Evolutionary conservation across 352 stramenopile genomes (phyloP).

Genomic region (Globisporangium emineosum): DNA sequence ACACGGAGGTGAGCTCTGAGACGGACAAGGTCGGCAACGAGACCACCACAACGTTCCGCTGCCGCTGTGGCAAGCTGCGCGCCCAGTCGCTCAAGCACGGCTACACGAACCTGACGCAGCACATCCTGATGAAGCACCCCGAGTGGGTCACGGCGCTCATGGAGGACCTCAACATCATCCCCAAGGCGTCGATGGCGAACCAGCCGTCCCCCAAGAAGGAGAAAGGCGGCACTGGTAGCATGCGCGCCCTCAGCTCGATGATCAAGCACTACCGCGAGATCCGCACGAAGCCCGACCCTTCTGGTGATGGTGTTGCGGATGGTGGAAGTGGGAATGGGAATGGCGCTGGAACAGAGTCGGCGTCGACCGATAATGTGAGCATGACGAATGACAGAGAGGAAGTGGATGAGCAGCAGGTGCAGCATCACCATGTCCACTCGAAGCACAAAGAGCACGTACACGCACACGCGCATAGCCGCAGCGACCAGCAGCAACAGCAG

Average conservation of each 20-base stretch:
- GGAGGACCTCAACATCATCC: slow-evolving; percentile 22
- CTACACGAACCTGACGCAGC: slow-evolving; percentile 67
- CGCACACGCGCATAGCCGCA: neutral
- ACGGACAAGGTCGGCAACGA: slow-evolving; percentile 11
- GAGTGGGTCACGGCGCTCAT: slow-evolving; percentile 41
- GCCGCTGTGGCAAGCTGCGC: slow-evolving; percentile 59
- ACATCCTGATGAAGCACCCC: slow-evolving; percentile 60
- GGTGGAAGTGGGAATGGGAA: no score
- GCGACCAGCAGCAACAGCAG: neutral
- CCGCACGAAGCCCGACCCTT: slow-evolving; percentile 4
- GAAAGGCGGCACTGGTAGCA: slow-evolving; percentile 8
- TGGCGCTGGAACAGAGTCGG: neutral
- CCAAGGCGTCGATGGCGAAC: slow-evolving; percentile 14
- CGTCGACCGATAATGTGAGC: neutral
- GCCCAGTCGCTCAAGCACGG: slow-evolving; percentile 49
- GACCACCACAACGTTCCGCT: slow-evolving; percentile 39
- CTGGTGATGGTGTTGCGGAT: neutral
- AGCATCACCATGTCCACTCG: no score
- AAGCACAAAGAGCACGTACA: neutral
- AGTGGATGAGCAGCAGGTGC: neutral
- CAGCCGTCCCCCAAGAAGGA: neutral
- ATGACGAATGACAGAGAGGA: neutral
- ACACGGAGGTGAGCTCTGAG: slow-evolving; percentile 26
- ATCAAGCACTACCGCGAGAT: slow-evolving; percentile 15
- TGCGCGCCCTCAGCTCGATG: slow-evolving; percentile 11